Evolutionary conservation across 169 alveolate species (phyloP).

Genomic region (Plasmodium billcollinsi): DNA sequence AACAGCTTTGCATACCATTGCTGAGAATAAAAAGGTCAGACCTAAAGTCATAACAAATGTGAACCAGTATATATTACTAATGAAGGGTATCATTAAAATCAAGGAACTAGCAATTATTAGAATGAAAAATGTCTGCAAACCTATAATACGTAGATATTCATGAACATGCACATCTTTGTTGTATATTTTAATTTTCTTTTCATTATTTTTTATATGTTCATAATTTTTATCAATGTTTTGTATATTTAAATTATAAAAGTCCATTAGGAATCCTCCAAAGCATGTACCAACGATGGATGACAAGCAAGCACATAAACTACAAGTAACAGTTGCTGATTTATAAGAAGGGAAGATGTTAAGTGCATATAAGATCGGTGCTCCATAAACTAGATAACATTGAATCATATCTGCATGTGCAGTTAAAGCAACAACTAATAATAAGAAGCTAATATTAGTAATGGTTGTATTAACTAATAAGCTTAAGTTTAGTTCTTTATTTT

Average conservation of each 20-base stretch:
- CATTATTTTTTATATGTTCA: constrained; percentile 59
- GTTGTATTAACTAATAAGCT: constrained; percentile 22
- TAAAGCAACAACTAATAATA: constrained; percentile 13
- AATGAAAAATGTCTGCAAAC: constrained; percentile 21
- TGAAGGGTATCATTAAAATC: constrained; percentile 22
- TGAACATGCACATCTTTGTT: constrained; percentile 22
- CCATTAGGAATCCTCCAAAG: constrained; percentile 37
- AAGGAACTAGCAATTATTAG: not conserved
- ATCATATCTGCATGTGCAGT: constrained; percentile 40
- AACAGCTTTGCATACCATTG: not conserved
- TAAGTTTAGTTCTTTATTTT: constrained; percentile 6
- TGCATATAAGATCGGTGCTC: constrained; percentile 46
- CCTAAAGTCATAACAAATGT: constrained; percentile 47
- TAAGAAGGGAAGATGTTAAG: constrained; percentile 33
- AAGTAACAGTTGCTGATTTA: constrained; percentile 32
- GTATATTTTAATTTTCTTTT: constrained; percentile 41
- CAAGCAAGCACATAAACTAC: constrained; percentile 56
- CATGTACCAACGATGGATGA: constrained; percentile 50
- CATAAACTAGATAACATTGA: constrained; percentile 38
- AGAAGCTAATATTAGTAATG: constrained; percentile 17
- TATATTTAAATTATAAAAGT: constrained; percentile 32
- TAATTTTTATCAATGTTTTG: constrained; percentile 58
- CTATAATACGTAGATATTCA: constrained; percentile 30
- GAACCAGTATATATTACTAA: constrained; percentile 11
- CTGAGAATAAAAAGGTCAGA: constrained; percentile 32